Conservation (phyloP, 345 rosid species). For the Abelmoschus esculentus region DNA sequence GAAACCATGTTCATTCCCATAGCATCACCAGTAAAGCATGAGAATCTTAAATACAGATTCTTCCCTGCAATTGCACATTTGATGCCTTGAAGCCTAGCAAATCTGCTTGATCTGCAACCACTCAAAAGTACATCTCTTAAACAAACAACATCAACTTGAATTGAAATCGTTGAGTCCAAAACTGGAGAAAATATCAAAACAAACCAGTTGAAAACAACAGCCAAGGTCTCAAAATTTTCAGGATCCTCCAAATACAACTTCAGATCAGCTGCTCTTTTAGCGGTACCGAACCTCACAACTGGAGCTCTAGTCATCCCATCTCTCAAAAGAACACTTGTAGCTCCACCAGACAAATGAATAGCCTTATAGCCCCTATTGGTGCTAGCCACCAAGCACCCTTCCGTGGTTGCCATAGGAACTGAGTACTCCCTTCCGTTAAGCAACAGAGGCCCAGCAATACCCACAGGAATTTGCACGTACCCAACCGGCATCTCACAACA, state of each 20-base stretch:
- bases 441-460: slow-evolving; percentile 28
- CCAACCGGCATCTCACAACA: slow-evolving; percentile 11
- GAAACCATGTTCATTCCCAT: slow-evolving; percentile 90
- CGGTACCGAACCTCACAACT: slow-evolving; percentile 43
- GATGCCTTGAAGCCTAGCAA: slow-evolving; percentile 46
- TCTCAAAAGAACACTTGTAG: slow-evolving; percentile 36
- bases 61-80: slow-evolving; percentile 59
- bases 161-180: not conserved
- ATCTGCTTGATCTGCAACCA: slow-evolving; percentile 51
- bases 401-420: slow-evolving; percentile 69
- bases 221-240: slow-evolving; percentile 35
- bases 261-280: slow-evolving; percentile 47
- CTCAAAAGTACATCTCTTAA: not conserved
- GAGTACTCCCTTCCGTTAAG: slow-evolving; percentile 27
- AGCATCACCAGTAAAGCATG: slow-evolving; percentile 63
- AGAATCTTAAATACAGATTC: slow-evolving; percentile 52
- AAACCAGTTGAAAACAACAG: slow-evolving; percentile 44
- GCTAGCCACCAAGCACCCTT: slow-evolving; percentile 72
- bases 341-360: slow-evolving; percentile 56
- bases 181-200: not conserved
- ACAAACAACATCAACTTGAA: not conserved
- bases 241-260: slow-evolving; percentile 57
- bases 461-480: not conserved
- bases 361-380: slow-evolving; percentile 72
- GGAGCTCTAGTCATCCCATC: slow-evolving; percentile 79